Conservation (phyloP, 306 rosid species). For the Vigna hirtella region DNA sequence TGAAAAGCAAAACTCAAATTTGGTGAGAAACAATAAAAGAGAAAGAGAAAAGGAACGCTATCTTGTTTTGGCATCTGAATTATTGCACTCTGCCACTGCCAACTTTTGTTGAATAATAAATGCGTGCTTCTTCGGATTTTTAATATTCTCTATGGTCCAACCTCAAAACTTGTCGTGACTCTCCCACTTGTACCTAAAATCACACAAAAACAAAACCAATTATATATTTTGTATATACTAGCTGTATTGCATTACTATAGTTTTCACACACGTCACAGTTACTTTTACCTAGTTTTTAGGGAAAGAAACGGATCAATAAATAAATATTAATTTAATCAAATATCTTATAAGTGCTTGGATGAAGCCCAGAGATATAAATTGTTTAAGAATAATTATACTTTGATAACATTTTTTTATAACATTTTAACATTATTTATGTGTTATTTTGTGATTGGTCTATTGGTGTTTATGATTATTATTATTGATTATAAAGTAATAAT, state of each 20-base stretch:
- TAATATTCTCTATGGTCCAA: conserved; percentile 12
- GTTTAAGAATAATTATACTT: too few species aligned
- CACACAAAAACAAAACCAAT: too few species aligned
- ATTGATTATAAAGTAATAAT: too few species aligned
- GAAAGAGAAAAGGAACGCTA: not conserved
- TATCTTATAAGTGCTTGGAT: too few species aligned
- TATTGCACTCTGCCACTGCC: conserved; percentile 34
- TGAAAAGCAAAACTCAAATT: not conserved
- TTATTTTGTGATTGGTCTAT: too few species aligned
- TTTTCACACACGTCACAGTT: not conserved
- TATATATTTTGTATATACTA: not conserved
- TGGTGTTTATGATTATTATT: too few species aligned
- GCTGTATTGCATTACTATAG: conserved; percentile 18
- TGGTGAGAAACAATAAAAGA: conserved; percentile 3
- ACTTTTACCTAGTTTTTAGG: not conserved
- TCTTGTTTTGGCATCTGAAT: conserved; percentile 36
- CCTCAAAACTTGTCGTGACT: conserved; percentile 17
- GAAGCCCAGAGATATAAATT: too few species aligned
- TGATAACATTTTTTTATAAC: too few species aligned
- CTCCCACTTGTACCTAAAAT: not conserved
- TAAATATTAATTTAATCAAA: too few species aligned
- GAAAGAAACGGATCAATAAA: too few species aligned
- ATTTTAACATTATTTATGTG: too few species aligned
- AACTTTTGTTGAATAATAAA: conserved; percentile 21
- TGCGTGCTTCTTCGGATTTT: not conserved